Evolutionary conservation across 148 eudicot genomes (phyloP).

Genomic region (Spergularia bocconei): DNA sequence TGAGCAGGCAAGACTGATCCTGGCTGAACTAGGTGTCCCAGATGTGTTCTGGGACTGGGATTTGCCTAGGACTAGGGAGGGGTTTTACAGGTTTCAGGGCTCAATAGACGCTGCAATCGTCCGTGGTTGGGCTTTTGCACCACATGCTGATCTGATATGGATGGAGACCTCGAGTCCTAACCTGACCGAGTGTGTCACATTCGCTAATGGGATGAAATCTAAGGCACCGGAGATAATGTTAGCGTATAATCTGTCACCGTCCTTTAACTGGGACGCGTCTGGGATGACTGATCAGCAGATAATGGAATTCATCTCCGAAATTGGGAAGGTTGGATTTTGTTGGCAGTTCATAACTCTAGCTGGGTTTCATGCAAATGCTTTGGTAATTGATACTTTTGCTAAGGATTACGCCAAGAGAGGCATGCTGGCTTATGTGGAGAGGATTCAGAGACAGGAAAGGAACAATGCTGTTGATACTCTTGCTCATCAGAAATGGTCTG

Average conservation of each 20-base stretch:
- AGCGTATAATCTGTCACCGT: slow-evolving; percentile 76
- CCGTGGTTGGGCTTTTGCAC: slow-evolving; percentile 73
- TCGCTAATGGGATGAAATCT: slow-evolving; percentile 52
- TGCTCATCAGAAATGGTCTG: slow-evolving; percentile 92
- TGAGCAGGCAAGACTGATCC: slow-evolving; percentile 48
- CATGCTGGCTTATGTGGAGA: slow-evolving; percentile 83
- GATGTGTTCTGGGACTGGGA: slow-evolving; percentile 83
- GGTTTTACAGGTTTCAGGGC: slow-evolving; percentile 70
- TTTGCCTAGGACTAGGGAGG: slow-evolving; percentile 73
- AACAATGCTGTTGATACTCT: slow-evolving; percentile 66
- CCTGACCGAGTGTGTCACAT: slow-evolving; percentile 56
- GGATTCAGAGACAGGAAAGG: slow-evolving; percentile 75
- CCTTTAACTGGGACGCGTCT: slow-evolving; percentile 88
- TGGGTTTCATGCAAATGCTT: slow-evolving; percentile 75
- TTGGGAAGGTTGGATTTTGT: slow-evolving; percentile 60
- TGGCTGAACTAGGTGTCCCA: slow-evolving; percentile 41
- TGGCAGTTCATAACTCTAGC: slow-evolving; percentile 88
- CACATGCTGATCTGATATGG: slow-evolving; percentile 59
- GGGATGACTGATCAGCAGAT: slow-evolving; percentile 69
- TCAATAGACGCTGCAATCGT: slow-evolving; percentile 65
- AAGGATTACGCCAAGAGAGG: slow-evolving; percentile 65
- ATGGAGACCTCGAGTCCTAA: slow-evolving; percentile 79
- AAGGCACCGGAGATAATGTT: slow-evolving; percentile 59
- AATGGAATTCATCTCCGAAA: slow-evolving; percentile 72
- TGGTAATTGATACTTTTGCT: slow-evolving; percentile 67